Evolutionary conservation across 192 early-diverging fungal genomes (phyloP), one percentile per base, ranked within the genome.

Genomic region (Backusella mclennaniae): DNA sequence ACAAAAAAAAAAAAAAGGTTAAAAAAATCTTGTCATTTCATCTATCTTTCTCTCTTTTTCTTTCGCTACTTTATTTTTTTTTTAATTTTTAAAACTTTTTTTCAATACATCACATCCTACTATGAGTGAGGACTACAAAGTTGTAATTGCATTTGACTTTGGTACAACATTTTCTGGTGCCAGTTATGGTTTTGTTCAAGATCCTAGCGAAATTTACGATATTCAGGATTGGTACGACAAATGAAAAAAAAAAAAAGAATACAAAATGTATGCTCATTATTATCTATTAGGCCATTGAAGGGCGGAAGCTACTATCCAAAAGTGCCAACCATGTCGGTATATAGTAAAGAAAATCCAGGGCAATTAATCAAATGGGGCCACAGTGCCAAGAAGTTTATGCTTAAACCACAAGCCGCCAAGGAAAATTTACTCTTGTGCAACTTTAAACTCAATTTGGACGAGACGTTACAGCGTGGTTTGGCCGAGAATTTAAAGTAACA

Each of bases 81-180:
- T 56, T 56, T 7, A 17, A 9, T n/a, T 56, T 4, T 56, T 33
- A 33, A 33, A 33, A 33, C 31, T 33, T 56, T 56, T n/a, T 23
- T 53, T 8, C 15, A 52, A 52, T 39, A 33, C 38, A 52, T n/a
- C 6, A 21, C 4, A 56, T 53, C 6, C 6, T 21, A 11, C 6
- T 4, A 56, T 56, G 52, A 8, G 4, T 56, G 21, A 8, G 21
- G 52, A 56, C 5, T 82, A 78, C 56, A 79, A 76, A 56, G 71
- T 82, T 4, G 69, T 82, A 3, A 69, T 83, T 49, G 73, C 73
- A 5, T 83, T 77, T 71, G 82, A 82, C 44, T 70, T 76, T 81
- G 86, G 86, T 56, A 87, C 86, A 2, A 87, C 86, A 6, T 87
- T 75, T 42, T 85, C 86, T 0, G 86, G 86, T 23, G 82, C 82